These are phyloP conservation scores for Cinchona pubescens DNA, from an alignment of 257 asterid species.

Conservation along the genomic window DNA sequence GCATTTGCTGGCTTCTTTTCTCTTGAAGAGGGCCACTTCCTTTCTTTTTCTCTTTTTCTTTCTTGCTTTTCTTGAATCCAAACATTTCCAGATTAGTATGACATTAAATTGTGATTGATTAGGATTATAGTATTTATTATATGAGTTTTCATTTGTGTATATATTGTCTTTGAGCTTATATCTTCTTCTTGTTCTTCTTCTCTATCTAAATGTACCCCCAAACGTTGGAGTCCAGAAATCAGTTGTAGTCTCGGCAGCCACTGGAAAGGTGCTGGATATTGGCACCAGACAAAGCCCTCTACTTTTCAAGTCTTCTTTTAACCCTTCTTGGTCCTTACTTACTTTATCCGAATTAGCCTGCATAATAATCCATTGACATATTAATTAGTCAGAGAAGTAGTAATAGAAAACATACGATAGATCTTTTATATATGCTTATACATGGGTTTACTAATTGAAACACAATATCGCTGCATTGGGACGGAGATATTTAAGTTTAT, in stretches of 20 bases:
- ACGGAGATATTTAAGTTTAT: too few species aligned
- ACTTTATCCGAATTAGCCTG: constrained; percentile 39
- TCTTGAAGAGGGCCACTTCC: constrained; percentile 36
- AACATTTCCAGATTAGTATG: constrained; percentile 17
- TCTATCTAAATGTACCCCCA: constrained; percentile 59
- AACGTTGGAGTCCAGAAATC: constrained; percentile 77
- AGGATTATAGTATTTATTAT: background rate
- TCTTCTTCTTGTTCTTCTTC: background rate
- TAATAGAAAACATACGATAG: background rate
- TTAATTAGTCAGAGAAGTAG: background rate
- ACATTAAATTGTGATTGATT: background rate
- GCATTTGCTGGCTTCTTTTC: constrained; percentile 44
- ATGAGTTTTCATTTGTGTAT: background rate
- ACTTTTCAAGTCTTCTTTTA: constrained; percentile 49
- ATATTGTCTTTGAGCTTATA: background rate
- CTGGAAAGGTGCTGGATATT: constrained; percentile 71
- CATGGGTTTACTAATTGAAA: background rate
- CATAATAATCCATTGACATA: background rate
- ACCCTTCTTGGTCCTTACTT: constrained; percentile 39
- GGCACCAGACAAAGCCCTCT: constrained; percentile 85
- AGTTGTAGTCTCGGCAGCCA: constrained; percentile 52
- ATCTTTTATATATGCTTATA: background rate
- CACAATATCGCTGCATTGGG: too few species aligned
- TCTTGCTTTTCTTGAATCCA: constrained; percentile 27
- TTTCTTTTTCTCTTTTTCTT: constrained; percentile 19